These are phyloP conservation scores for Cornus kousa DNA, from an alignment of 148 eudicot genomes.

Conservation along the genomic window DNA sequence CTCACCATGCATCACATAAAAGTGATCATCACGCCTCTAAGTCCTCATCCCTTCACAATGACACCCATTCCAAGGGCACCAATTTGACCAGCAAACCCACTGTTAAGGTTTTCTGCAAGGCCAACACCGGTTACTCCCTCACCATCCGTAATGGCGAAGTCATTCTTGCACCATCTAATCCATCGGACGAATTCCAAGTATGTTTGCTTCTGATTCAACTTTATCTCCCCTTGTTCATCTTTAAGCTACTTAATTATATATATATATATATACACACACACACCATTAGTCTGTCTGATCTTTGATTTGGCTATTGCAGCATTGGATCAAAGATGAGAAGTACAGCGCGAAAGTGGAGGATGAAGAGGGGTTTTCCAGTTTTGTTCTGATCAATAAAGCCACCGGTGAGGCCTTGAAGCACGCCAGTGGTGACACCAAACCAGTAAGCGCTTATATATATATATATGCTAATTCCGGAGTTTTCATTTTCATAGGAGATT, in stretches of 20 bases:
- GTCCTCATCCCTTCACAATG: constrained; percentile 28
- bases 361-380: constrained; percentile 55
- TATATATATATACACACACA: background rate
- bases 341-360: constrained; percentile 59
- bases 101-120: constrained; percentile 45
- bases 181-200: constrained; percentile 57
- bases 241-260: background rate
- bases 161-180: constrained; percentile 45
- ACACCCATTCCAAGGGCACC: constrained; percentile 16
- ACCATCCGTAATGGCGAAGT: constrained; percentile 58
- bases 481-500: too few relatives aligned
- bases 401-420: constrained; percentile 70
- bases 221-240: background rate
- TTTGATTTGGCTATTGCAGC: constrained; percentile 28
- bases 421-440: constrained; percentile 49
- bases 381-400: constrained; percentile 57
- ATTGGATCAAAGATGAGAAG: constrained; percentile 70
- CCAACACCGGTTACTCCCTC: constrained; percentile 41
- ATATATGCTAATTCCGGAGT: too few relatives aligned
- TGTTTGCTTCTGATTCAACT: background rate
- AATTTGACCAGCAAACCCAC: constrained; percentile 35
- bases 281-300: too few relatives aligned
- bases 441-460: constrained; percentile 36
- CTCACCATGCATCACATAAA: constrained; percentile 9
- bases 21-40: constrained; percentile 28